Evolutionary conservation across 306 rosid species (phyloP), one percentile per base, ranked within the genome.

Genomic region (Calophaca sinica): DNA sequence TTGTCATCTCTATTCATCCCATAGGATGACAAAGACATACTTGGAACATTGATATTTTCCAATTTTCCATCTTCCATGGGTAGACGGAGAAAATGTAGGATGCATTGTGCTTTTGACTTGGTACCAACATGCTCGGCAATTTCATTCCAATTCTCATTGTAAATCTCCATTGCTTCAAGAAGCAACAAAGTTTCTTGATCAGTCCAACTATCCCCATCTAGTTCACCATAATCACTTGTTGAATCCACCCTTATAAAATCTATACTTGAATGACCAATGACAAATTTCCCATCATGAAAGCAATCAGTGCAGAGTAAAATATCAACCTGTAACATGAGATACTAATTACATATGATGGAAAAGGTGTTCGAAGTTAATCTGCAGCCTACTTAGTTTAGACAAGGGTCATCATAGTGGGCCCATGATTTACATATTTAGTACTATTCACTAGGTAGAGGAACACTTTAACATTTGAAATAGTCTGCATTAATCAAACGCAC

Each of bases 21-120:
- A 78, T 83, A 89, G 75, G 91, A 84, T 66, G 93, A 59, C 44
- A 73, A 57, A 54, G 96, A 33, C 73, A 76, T 44, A 13, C 88
- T 81, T 26, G 98, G 97, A 86, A 96, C 92, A 70, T 90, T 88
- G 69, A 96, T 87, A 77, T 92, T 89, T 83, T 96, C 99, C 79
- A 96, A 79, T 71, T 90, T 89, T 51, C 97, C 91, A 39, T 96
- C 96, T 86, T 89, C 98, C 86, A 96, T 87, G 45, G 98, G 96
- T 61, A 96, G 87, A 39, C 97, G 99, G 20, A 96, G 96, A 86
- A 96, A 96, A 82, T 96, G 99, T 86, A 92, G 93, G 83, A 92
- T 87, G 88, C 99, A 96, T 73, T 96, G 97, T 54, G 97, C 98
- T 84, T 96, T 96, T 71, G 99, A 96, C 89, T 92, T 96, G 82